A percentile compares a stretch with the other conserved stretches of the same genome.
Conservation (phyloP, 306 rosid genomes). For the Prunus fruticosa region DNA sequence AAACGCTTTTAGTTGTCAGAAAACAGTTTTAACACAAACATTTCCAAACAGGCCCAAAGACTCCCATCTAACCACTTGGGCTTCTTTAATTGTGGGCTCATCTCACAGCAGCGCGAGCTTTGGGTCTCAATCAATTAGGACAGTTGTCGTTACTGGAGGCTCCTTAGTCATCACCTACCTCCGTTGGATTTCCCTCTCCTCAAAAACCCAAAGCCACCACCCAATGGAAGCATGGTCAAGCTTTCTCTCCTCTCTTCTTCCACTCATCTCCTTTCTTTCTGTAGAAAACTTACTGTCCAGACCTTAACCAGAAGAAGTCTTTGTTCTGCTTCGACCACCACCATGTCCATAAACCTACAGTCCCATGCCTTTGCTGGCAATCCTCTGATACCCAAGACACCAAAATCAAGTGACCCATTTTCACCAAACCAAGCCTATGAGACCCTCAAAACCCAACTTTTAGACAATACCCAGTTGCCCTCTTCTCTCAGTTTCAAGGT, state of each 20-base stretch:
- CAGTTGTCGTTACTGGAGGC: constrained; percentile 26
- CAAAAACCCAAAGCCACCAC: constrained; percentile 4
- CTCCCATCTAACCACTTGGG: not conserved
- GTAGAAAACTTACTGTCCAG: constrained; percentile 13
- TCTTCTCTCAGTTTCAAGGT: constrained; percentile 62
- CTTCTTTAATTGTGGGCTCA: not conserved
- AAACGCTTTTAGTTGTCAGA: too few relatives aligned
- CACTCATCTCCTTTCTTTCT: constrained; percentile 17
- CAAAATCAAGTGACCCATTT: constrained; percentile 40
- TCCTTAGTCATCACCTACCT: constrained; percentile 12
- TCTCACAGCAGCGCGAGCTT: not conserved
- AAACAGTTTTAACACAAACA: too few relatives aligned
- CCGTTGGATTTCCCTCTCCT: not conserved
- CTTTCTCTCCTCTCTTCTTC: constrained; percentile 30
- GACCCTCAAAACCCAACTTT: constrained; percentile 53
- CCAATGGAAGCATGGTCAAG: constrained; percentile 27
- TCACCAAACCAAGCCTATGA: constrained; percentile 60
- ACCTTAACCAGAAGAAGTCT: constrained; percentile 12
- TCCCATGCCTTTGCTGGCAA: constrained; percentile 68
- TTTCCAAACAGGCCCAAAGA: too few relatives aligned
- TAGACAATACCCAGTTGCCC: constrained; percentile 25
- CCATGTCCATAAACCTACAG: constrained; percentile 55
- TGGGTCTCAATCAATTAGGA: not conserved
- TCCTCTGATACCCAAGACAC: constrained; percentile 51
- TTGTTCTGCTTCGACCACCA: constrained; percentile 14